phyloP scores from a whole-genome alignment of 1,284 basidiomycete species.

The Cryptococcus floricola region DNA sequence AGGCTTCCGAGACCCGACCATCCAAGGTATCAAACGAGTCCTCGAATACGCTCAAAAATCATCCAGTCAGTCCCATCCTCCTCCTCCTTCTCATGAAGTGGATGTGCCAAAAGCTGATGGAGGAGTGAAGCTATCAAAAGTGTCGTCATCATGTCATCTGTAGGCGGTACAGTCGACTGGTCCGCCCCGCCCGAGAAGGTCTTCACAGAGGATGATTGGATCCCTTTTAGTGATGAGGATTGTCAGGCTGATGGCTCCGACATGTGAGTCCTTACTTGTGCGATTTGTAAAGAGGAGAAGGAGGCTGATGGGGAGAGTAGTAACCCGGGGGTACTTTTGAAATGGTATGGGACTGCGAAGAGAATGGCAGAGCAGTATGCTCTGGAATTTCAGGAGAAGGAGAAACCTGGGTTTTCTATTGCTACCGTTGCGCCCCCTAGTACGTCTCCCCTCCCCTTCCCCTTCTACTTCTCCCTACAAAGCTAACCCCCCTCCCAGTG shows the following conservation, averaged over 20 bases:
- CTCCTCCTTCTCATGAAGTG: too few relatives aligned
- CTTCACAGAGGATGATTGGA: conserved; percentile 42
- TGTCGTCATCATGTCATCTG: conserved; percentile 52
- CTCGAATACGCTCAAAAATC: too few relatives aligned
- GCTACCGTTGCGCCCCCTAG: conserved; percentile 4
- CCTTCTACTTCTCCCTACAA: conserved; percentile 8
- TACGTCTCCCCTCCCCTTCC: neutral
- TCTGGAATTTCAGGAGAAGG: conserved; percentile 7
- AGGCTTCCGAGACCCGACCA: too few relatives aligned
- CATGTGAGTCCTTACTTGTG: conserved; percentile 1
- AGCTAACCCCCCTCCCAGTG: conserved; percentile 10
- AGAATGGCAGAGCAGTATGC: conserved; percentile 35
- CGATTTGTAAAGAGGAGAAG: too few relatives aligned
- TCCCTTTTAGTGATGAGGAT: conserved; percentile 24
- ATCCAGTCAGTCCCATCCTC: too few relatives aligned
- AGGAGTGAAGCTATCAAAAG: conserved; percentile 39
- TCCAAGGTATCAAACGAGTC: too few relatives aligned
- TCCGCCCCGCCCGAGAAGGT: conserved; percentile 17
- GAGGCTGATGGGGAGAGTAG: neutral
- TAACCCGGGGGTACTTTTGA: neutral
- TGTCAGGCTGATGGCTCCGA: conserved; percentile 10
- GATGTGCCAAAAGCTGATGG: too few relatives aligned
- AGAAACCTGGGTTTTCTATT: conserved; percentile 16
- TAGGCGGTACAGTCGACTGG: conserved; percentile 36
- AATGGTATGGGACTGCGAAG: conserved; percentile 29